phyloP scores from a whole-genome alignment of 441 rosid genomes.

The Pelargonium fulgidum region DNA sequence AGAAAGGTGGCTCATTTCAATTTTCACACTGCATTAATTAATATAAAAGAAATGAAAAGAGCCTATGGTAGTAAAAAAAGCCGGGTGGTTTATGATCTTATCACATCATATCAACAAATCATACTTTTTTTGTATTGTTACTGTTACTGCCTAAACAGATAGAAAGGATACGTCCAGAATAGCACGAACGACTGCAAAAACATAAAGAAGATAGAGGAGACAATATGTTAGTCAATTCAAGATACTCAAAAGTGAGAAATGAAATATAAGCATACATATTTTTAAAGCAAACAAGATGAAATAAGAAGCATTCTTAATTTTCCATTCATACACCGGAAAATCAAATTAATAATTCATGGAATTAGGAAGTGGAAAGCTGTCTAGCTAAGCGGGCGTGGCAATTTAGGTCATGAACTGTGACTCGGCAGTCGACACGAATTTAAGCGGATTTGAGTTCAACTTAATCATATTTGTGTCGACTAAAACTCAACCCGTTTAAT shows the following conservation, averaged over 20 bases:
- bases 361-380: background rate
- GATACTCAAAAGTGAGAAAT: background rate
- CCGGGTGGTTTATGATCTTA: background rate
- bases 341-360: background rate
- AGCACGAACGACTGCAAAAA: constrained; percentile 92
- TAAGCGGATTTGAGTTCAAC: too few species aligned
- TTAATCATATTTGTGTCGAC: too few species aligned
- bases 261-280: background rate
- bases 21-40: too few species aligned
- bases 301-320: background rate
- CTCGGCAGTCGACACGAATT: too few species aligned
- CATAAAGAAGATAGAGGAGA: constrained; percentile 8
- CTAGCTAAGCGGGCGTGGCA: background rate
- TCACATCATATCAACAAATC: background rate
- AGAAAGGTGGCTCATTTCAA: background rate
- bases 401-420: too few species aligned
- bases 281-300: background rate
- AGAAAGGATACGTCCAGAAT: constrained; percentile 99
- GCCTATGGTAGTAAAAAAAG: too few species aligned
- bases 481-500: too few species aligned
- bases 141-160: constrained; percentile 2
- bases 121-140: background rate
- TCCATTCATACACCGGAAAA: too few species aligned
- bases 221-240: constrained; percentile 7
- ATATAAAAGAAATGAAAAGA: too few species aligned